phyloP scores from a whole-genome alignment of 192 early-diverging fungal species.

The Cetraspora pellucida region DNA sequence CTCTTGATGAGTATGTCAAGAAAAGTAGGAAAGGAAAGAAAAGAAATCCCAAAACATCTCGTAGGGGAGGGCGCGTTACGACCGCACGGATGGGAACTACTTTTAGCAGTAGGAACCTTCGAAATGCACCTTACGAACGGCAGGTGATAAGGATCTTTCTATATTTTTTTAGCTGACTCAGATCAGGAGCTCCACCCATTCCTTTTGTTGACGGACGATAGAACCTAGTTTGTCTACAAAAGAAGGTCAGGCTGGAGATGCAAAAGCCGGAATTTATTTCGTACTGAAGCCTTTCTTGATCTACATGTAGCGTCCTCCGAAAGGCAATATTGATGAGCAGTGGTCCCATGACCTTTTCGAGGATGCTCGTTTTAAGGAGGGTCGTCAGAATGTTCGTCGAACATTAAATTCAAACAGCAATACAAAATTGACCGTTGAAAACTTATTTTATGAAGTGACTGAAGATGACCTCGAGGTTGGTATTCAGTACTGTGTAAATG shows the following conservation, averaged over 20 bases:
- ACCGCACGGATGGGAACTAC: background rate
- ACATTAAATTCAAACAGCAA: slow-evolving; percentile 22
- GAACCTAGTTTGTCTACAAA: background rate
- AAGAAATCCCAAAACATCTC: background rate
- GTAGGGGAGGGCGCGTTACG: slow-evolving; percentile 8
- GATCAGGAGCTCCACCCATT: background rate
- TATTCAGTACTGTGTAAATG: background rate
- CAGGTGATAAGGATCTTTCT: slow-evolving; percentile 6
- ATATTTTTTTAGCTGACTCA: background rate
- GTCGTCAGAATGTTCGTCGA: slow-evolving; percentile 7
- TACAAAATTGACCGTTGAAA: slow-evolving; percentile 51
- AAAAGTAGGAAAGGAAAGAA: background rate
- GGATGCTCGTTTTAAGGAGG: background rate
- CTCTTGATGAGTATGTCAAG: slow-evolving; percentile 24
- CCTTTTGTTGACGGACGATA: background rate
- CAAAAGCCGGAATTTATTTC: background rate
- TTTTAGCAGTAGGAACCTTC: background rate
- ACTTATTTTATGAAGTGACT: slow-evolving; percentile 61
- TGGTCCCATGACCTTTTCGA: slow-evolving; percentile 34
- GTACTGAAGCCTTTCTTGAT: slow-evolving; percentile 18
- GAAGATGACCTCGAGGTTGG: slow-evolving; percentile 56
- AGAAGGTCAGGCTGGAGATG: background rate
- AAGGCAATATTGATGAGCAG: slow-evolving; percentile 26
- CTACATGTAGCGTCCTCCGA: slow-evolving; percentile 21
- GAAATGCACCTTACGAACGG: slow-evolving; percentile 30